Percentiles rank a stretch among this genome's conserved stretches.
These are phyloP conservation scores for Coniosporium apollinis DNA, from an alignment of 495 filamentous ascomycete genomes.

Conservation along the genomic window DNA sequence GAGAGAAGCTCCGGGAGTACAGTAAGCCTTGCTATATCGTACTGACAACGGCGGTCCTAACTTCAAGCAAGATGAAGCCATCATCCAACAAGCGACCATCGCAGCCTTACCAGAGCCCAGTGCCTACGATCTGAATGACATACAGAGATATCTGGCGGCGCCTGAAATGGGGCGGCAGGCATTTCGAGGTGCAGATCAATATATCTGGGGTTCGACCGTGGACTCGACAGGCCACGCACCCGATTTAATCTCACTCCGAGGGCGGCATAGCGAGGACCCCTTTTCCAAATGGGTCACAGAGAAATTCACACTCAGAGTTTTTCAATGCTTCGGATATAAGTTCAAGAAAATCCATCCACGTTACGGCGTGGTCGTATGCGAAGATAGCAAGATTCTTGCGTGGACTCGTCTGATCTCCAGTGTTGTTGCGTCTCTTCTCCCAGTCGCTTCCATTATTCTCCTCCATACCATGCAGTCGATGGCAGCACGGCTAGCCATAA, in stretches of 20 bases:
- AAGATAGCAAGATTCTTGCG: conserved; percentile 1
- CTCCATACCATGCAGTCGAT: conserved; percentile 4
- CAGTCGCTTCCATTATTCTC: conserved; percentile 2
- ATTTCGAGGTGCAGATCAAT: not conserved
- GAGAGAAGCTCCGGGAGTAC: conserved; percentile 6
- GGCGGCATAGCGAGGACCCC: conserved; percentile 1
- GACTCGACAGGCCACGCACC: not conserved
- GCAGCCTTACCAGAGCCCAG: not conserved
- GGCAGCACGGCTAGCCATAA: conserved; percentile 1
- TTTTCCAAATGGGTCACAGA: conserved; percentile 5
- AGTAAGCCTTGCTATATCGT: conserved; percentile 4
- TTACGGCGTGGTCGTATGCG: conserved; percentile 1
- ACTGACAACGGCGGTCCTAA: not conserved
- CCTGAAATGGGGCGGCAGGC: conserved; percentile 2
- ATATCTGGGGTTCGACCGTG: conserved; percentile 1
- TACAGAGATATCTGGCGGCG: conserved; percentile 2
- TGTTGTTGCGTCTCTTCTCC: conserved; percentile 9
- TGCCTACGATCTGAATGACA: conserved; percentile 3
- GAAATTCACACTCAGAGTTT: not conserved
- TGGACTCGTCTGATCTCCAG: conserved; percentile 12
- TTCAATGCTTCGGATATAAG: conserved; percentile 1
- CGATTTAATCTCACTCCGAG: conserved; percentile 1
- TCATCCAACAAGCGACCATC: conserved; percentile 4
- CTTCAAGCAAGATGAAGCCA: conserved; percentile 6
- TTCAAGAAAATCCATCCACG: conserved; percentile 2